Evolutionary conservation across 257 asterid genomes (phyloP).

Genomic region (Forsythia suspensa): DNA sequence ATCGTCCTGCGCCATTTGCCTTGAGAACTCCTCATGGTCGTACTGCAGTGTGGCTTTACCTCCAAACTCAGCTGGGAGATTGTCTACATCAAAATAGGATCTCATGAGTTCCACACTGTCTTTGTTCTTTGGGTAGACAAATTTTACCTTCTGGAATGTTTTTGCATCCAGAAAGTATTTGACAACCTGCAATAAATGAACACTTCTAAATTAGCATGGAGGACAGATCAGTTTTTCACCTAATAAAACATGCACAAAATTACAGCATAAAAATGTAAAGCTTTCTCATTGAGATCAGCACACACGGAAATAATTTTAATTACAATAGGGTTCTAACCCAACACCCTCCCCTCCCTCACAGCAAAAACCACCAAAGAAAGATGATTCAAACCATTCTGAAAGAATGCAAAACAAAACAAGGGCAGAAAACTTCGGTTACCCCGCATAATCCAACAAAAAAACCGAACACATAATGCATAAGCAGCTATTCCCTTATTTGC

Average conservation of each 20-base stretch:
- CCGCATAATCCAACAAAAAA: not conserved
- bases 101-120: constrained; percentile 87
- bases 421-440: not conserved
- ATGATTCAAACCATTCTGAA: not conserved
- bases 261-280: not conserved
- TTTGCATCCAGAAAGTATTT: constrained; percentile 81
- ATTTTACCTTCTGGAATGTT: constrained; percentile 92
- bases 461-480: too few relatives aligned
- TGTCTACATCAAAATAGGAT: constrained; percentile 73
- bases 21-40: constrained; percentile 85
- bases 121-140: constrained; percentile 86
- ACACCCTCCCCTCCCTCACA: too few relatives aligned
- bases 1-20: constrained; percentile 80
- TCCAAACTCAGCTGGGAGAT: constrained; percentile 88
- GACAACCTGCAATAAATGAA: constrained; percentile 60
- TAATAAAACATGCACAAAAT: not conserved
- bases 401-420: not conserved
- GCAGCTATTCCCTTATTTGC: not conserved
- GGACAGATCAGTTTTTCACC: not conserved
- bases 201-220: not conserved
- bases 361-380: not conserved
- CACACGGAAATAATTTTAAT: not conserved
- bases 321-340: not conserved
- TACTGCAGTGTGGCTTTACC: constrained; percentile 81
- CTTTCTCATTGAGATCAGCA: not conserved